These are phyloP conservation scores for Nakazawaea ishiwadae DNA, from an alignment of 805 yeast genomes.

Conservation along the genomic window DNA sequence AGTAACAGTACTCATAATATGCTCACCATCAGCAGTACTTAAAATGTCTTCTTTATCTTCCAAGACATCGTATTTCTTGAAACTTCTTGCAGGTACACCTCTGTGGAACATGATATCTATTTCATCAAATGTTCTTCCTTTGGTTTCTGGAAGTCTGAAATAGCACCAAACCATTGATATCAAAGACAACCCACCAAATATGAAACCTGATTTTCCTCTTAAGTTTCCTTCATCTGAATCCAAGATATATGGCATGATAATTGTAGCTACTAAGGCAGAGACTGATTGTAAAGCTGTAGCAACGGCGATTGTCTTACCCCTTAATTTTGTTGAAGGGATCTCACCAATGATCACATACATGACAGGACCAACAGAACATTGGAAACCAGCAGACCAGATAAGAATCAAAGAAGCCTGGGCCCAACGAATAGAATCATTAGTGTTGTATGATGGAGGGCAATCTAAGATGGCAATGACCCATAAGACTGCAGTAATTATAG, in stretches of 20 bases:
- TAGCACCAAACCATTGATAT: slow-evolving; percentile 19
- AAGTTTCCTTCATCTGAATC: slow-evolving; percentile 39
- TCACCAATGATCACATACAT: slow-evolving; percentile 36
- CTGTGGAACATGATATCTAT: slow-evolving; percentile 30
- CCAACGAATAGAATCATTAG: slow-evolving; percentile 29
- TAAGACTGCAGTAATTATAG: slow-evolving; percentile 29
- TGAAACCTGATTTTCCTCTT: slow-evolving; percentile 42
- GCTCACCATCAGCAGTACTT: not conserved
- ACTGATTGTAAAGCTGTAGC: slow-evolving; percentile 32
- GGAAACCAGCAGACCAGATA: slow-evolving; percentile 41
- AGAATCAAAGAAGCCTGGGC: slow-evolving; percentile 42
- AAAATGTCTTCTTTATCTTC: not conserved
- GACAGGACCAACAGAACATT: slow-evolving; percentile 32
- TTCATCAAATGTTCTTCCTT: slow-evolving; percentile 32
- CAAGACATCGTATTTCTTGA: slow-evolving; percentile 24
- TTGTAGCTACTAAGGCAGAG: slow-evolving; percentile 23
- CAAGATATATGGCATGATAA: slow-evolving; percentile 36
- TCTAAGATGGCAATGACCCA: slow-evolving; percentile 39
- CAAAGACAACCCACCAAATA: slow-evolving; percentile 33
- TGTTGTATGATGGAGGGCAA: slow-evolving; percentile 14
- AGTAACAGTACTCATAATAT: not conserved
- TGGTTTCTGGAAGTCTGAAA: slow-evolving; percentile 37
- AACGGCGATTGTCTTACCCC: slow-evolving; percentile 36
- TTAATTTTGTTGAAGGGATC: slow-evolving; percentile 34
- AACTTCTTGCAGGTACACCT: slow-evolving; percentile 31